Percentiles rank a stretch among this genome's conserved stretches.
phyloP scores from a whole-genome alignment of 345 rosid species.

The Toxicodendron radicans region DNA sequence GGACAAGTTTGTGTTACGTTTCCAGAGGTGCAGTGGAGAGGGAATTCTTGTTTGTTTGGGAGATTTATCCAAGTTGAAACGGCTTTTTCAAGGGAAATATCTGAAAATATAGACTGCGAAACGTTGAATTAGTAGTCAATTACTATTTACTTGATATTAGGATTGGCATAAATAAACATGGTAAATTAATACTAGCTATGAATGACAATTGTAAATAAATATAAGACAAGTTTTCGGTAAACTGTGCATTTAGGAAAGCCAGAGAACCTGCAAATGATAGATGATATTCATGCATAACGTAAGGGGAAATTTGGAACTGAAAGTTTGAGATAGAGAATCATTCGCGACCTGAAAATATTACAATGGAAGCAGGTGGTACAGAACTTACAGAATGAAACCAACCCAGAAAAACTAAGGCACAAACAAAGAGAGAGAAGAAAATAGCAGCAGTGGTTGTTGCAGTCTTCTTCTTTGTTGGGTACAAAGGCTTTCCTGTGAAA shows the following conservation, averaged over 20 bases:
- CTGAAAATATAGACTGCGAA: constrained; percentile 25
- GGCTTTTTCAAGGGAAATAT: background rate
- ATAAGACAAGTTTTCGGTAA: no score
- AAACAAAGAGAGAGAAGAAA: constrained; percentile 12
- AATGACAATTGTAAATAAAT: no score
- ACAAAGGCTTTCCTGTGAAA: background rate
- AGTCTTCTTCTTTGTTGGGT: background rate
- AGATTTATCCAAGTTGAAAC: background rate
- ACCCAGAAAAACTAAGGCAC: background rate
- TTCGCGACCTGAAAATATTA: no score
- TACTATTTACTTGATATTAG: no score
- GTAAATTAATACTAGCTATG: no score
- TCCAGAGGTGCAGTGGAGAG: constrained; percentile 1
- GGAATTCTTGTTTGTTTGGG: constrained; percentile 7
- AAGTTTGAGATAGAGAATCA: no score
- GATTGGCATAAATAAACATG: no score
- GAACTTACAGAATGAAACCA: constrained; percentile 22
- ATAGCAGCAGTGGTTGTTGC: background rate
- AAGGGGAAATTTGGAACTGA: no score
- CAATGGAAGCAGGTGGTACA: no score
- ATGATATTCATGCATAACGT: no score
- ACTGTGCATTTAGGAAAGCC: no score
- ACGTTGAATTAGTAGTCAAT: background rate
- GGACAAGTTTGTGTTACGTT: constrained; percentile 29
- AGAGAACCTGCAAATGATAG: no score